These are phyloP conservation scores for Chionographis japonica DNA, from an alignment of 106 monocot genomes.

Conservation along the genomic window DNA sequence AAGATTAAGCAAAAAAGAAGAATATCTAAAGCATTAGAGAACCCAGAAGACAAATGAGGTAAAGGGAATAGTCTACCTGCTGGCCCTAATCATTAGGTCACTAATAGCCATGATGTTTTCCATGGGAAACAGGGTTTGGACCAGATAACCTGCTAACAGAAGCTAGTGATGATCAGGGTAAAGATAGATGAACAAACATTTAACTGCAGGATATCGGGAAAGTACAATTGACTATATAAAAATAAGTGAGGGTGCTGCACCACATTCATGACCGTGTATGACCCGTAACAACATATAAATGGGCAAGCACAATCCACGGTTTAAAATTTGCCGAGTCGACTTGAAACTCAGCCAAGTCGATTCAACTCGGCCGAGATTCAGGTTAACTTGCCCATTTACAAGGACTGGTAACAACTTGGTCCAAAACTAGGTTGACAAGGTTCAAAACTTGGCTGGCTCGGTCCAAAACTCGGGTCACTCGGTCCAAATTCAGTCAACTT, in stretches of 20 bases:
- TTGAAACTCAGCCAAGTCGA: no score
- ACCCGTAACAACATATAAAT: no score
- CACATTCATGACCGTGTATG: no score
- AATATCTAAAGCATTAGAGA: constrained; percentile 11
- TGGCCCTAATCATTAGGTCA: constrained; percentile 24
- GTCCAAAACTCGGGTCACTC: no score
- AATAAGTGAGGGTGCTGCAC: not conserved
- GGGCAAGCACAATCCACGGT: no score
- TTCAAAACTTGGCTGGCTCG: no score
- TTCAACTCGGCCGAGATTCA: no score
- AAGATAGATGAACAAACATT: constrained; percentile 13
- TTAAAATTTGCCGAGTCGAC: no score
- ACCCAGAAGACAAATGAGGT: constrained; percentile 21
- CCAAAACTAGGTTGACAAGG: no score
- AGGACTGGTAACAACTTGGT: no score
- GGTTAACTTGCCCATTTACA: no score
- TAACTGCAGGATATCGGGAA: not conserved
- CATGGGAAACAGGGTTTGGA: constrained; percentile 59
- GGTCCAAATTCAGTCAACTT: no score
- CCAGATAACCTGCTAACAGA: constrained; percentile 84
- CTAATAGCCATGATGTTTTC: constrained; percentile 94
- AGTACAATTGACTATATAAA: not conserved
- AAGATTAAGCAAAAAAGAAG: constrained; percentile 8
- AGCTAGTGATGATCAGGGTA: constrained; percentile 31
- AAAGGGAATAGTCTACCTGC: constrained; percentile 68